These are phyloP conservation scores for Kitagawia praeruptora DNA, from an alignment of 129 eudicot species.

Conservation along the genomic window DNA sequence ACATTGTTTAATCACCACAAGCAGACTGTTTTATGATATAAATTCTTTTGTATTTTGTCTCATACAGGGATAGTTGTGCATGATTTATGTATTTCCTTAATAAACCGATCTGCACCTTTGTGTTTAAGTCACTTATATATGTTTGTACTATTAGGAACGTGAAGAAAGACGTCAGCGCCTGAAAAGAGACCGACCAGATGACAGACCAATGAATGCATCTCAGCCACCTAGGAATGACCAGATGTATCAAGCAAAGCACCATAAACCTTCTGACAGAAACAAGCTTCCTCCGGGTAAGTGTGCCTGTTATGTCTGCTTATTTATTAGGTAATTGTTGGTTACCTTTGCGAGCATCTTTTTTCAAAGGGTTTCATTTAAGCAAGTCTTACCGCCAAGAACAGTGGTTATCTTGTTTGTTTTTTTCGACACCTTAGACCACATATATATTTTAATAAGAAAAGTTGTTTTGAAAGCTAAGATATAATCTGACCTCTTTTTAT, in stretches of 20 bases:
- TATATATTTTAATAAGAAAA: background rate
- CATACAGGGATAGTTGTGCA: background rate
- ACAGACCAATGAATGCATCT: constrained; percentile 41
- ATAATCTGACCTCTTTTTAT: background rate
- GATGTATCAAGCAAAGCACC: constrained; percentile 46
- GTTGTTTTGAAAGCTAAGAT: background rate
- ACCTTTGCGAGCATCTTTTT: background rate
- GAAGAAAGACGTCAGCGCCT: constrained; percentile 80
- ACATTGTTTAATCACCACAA: background rate
- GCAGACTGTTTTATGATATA: background rate
- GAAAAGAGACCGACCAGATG: constrained; percentile 82
- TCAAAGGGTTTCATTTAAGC: background rate
- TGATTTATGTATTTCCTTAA: background rate
- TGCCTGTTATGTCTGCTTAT: background rate
- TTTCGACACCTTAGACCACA: background rate
- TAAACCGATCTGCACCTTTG: background rate
- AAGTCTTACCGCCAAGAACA: background rate
- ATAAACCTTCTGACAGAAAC: constrained; percentile 53
- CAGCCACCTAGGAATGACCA: constrained; percentile 46
- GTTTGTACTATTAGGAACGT: constrained; percentile 61
- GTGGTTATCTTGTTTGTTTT: background rate
- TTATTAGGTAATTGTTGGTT: background rate
- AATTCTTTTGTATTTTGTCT: background rate
- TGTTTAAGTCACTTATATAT: background rate
- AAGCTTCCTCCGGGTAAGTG: constrained; percentile 86